Percentiles rank a stretch among this genome's conserved stretches.
These are phyloP conservation scores for Malus hybrid DNA, from an alignment of 331 rosid genomes.

Conservation along the genomic window DNA sequence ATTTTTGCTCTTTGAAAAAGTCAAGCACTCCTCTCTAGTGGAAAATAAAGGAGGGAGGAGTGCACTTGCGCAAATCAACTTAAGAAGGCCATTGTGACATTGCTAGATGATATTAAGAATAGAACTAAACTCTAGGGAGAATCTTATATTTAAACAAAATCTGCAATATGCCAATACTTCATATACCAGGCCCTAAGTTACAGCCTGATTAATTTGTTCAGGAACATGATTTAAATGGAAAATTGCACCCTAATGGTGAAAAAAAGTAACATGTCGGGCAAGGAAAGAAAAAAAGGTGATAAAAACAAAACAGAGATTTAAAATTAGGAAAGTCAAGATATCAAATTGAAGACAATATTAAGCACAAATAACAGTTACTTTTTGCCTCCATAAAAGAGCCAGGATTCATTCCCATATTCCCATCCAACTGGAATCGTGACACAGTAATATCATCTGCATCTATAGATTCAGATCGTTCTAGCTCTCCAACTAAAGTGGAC, in stretches of 20 bases:
- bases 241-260: not conserved
- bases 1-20: not conserved
- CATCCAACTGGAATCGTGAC: conserved; percentile 29
- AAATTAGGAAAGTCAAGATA: not conserved
- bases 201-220: not conserved
- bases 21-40: too few species aligned
- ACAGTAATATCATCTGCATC: conserved; percentile 34
- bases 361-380: conserved; percentile 10
- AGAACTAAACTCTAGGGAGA: not conserved
- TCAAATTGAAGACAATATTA: not conserved
- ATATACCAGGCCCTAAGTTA: not conserved
- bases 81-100: conserved; percentile 1
- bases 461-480: conserved; percentile 40
- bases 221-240: not conserved
- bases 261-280: not conserved
- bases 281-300: not conserved
- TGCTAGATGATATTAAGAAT: not conserved
- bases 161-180: not conserved
- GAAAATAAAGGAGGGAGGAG: too few species aligned
- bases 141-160: not conserved
- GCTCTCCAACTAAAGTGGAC: conserved; percentile 40
- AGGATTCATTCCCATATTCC: conserved; percentile 27
- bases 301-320: not conserved
- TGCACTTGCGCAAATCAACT: not conserved
- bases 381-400: conserved; percentile 24